Evolutionary conservation across 345 rosid genomes (phyloP).

Genomic region (Reutealis trisperma): DNA sequence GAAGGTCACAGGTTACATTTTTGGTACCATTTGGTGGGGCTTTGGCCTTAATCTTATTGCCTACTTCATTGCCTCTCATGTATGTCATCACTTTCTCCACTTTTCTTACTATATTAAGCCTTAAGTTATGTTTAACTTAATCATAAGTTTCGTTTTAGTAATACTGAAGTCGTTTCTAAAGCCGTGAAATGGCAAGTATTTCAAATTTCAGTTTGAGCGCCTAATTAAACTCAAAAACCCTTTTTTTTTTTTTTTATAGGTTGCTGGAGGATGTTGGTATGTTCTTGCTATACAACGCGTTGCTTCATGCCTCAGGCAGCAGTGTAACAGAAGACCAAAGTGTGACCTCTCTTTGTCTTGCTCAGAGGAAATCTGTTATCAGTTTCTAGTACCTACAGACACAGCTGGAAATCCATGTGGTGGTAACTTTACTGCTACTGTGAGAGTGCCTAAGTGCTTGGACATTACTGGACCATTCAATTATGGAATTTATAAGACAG

Average conservation of each 20-base stretch:
- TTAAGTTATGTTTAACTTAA: neutral
- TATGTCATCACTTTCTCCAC: conserved; percentile 24
- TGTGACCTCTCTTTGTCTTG: conserved; percentile 67
- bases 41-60: conserved; percentile 88
- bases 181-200: too few species aligned
- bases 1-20: conserved; percentile 88
- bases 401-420: conserved; percentile 47
- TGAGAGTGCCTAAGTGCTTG: conserved; percentile 59
- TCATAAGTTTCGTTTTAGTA: too few species aligned
- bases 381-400: conserved; percentile 36
- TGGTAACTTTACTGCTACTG: conserved; percentile 45
- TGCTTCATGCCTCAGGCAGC: conserved; percentile 68
- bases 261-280: conserved; percentile 94
- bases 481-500: conserved; percentile 72
- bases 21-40: conserved; percentile 98
- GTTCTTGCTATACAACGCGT: conserved; percentile 82
- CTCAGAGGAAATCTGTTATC: conserved; percentile 63
- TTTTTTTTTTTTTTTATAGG: too few species aligned
- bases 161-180: too few species aligned
- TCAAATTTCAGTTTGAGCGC: too few species aligned
- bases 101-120: neutral
- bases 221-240: too few species aligned
- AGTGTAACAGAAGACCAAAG: conserved; percentile 46
- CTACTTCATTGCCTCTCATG: conserved; percentile 90
- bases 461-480: conserved; percentile 61